phyloP scores from a whole-genome alignment of 2,329 filamentous ascomycete species.

The Trichophyton mentagrophytes region DNA sequence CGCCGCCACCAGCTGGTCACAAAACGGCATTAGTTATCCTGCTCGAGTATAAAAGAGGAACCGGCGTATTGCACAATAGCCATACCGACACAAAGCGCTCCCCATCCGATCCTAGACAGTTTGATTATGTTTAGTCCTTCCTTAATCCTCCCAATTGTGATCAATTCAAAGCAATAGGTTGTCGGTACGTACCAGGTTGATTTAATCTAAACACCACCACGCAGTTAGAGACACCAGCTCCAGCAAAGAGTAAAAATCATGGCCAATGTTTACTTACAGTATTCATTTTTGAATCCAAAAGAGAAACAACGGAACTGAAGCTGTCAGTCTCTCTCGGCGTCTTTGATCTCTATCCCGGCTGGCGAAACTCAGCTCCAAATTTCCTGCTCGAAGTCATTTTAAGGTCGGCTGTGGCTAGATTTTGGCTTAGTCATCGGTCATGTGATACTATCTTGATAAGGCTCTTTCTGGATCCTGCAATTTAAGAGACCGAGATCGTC shows the following conservation, averaged over 20 bases:
- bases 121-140: neutral
- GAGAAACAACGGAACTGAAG: neutral
- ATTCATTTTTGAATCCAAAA: slow-evolving; percentile 32
- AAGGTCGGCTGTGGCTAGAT: neutral
- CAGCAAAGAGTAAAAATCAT: neutral
- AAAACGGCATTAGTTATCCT: slow-evolving; percentile 10
- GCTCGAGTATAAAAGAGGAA: neutral
- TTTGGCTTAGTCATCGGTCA: neutral
- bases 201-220: slow-evolving; percentile 33
- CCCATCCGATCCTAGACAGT: slow-evolving; percentile 69
- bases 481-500: neutral
- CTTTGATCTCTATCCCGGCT: neutral
- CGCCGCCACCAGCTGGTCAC: slow-evolving; percentile 62
- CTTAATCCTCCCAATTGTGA: neutral
- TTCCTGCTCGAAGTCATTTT: neutral
- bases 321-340: neutral
- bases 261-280: slow-evolving; percentile 31
- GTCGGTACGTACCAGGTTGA: slow-evolving; percentile 47
- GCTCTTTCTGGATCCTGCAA: neutral
- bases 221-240: neutral
- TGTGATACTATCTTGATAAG: neutral
- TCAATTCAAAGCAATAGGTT: neutral
- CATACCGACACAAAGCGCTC: slow-evolving; percentile 70
- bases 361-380: neutral
- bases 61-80: slow-evolving; percentile 1